A percentile compares a stretch with the other conserved stretches of the same genome.
phyloP scores from a whole-genome alignment of 2,329 filamentous ascomycete species.

The Claviceps sp. region DNA sequence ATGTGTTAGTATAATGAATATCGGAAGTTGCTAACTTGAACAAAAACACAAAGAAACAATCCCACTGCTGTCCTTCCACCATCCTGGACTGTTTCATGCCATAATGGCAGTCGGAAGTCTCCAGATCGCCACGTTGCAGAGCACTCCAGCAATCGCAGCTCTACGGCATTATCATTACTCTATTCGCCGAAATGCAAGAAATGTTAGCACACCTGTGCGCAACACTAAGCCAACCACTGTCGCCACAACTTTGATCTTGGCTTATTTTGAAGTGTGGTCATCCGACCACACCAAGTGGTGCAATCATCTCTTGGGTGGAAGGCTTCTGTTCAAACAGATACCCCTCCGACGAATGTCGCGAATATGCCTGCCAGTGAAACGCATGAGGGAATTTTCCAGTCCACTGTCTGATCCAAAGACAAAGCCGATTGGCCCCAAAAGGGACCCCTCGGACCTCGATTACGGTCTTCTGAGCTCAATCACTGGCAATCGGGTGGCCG shows the following conservation, averaged over 20 bases:
- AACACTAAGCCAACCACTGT: conserved; percentile 68
- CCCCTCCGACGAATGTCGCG: conserved; percentile 62
- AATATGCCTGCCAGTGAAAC: conserved; percentile 53
- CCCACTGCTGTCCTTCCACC: conserved; percentile 67
- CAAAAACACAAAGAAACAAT: conserved; percentile 47
- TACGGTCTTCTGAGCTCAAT: conserved; percentile 27
- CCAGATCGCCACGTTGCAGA: conserved; percentile 75
- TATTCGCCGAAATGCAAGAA: conserved; percentile 62
- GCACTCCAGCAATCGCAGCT: conserved; percentile 61
- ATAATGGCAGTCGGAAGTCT: conserved; percentile 79
- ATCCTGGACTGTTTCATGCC: conserved; percentile 80
- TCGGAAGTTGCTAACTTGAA: background rate
- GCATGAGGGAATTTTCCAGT: conserved; percentile 14
- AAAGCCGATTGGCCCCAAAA: conserved; percentile 2
- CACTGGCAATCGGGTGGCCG: conserved; percentile 24
- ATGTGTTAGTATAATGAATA: background rate
- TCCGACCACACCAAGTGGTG: conserved; percentile 95
- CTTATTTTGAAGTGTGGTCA: conserved; percentile 88
- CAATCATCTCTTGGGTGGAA: conserved; percentile 75
- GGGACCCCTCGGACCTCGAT: conserved; percentile 27
- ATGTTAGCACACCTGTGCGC: conserved; percentile 54
- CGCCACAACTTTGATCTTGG: conserved; percentile 75
- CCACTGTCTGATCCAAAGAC: background rate
- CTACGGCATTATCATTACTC: conserved; percentile 87
- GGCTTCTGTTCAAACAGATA: conserved; percentile 70